Evolutionary conservation across 805 yeast genomes (phyloP).

Genomic region (Teunomyces cretensis): DNA sequence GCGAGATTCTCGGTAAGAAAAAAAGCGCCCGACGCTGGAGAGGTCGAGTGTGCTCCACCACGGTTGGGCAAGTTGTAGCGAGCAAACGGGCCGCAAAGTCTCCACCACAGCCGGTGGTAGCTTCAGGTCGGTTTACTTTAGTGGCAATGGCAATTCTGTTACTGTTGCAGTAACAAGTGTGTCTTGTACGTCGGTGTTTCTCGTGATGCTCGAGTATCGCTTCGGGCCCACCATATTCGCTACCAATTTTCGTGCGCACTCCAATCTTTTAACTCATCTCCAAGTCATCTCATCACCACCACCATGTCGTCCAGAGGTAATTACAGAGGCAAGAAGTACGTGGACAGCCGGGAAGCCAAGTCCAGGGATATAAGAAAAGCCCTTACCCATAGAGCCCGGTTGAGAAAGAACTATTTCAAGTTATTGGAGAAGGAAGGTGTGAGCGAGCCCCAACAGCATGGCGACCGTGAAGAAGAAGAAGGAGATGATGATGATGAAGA

Average conservation of each 20-base stretch:
- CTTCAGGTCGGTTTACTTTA: too few relatives aligned
- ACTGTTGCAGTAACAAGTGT: too few relatives aligned
- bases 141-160: too few relatives aligned
- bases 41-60: too few relatives aligned
- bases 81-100: too few relatives aligned
- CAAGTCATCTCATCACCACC: slow-evolving; percentile 1
- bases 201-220: too few relatives aligned
- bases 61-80: too few relatives aligned
- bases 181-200: too few relatives aligned
- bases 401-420: slow-evolving; percentile 80
- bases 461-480: slow-evolving; percentile 6
- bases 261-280: background rate
- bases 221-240: too few relatives aligned
- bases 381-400: slow-evolving; percentile 74
- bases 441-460: slow-evolving; percentile 44
- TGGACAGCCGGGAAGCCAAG: slow-evolving; percentile 39
- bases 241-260: background rate
- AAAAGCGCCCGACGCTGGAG: too few relatives aligned
- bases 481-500: slow-evolving; percentile 13
- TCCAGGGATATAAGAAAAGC: slow-evolving; percentile 73
- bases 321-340: slow-evolving; percentile 24
- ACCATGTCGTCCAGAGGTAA: slow-evolving; percentile 11
- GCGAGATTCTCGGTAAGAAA: too few relatives aligned
- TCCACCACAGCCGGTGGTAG: too few relatives aligned
- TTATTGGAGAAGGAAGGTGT: slow-evolving; percentile 72